Conservation (phyloP, 352 stramenopile genomes). For the Pythium brassicae region DNA sequence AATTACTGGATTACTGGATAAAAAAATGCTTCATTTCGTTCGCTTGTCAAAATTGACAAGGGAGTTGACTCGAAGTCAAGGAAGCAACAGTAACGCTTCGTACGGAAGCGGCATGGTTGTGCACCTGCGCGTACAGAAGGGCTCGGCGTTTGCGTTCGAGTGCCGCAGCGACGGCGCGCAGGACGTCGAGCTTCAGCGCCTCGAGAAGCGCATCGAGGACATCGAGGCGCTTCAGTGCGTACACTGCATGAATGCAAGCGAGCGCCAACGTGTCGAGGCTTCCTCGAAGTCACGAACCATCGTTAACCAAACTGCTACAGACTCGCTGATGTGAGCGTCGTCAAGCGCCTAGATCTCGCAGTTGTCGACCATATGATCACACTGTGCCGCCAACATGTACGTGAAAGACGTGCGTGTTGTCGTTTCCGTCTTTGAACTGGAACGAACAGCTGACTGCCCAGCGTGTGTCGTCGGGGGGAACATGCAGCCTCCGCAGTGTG, state of each 20-base stretch:
- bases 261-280: neutral
- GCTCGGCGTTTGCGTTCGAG: constrained; percentile 63
- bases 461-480: neutral
- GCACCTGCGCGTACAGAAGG: constrained; percentile 61
- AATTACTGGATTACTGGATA: too few species aligned
- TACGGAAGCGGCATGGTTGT: constrained; percentile 11
- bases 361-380: constrained; percentile 58
- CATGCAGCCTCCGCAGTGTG: constrained; percentile 46
- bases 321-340: constrained; percentile 38
- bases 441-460: neutral
- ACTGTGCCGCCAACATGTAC: constrained; percentile 46
- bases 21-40: too few species aligned
- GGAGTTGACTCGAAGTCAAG: too few species aligned
- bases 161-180: constrained; percentile 22
- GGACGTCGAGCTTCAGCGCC: constrained; percentile 9
- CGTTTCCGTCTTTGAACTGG: neutral
- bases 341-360: constrained; percentile 51
- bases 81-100: too few species aligned
- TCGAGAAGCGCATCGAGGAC: constrained; percentile 26
- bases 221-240: constrained; percentile 45
- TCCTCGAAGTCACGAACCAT: neutral
- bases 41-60: too few species aligned
- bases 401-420: neutral
- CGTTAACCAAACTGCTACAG: constrained; percentile 13
- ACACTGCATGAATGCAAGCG: neutral